Evolutionary conservation across 2,329 filamentous ascomycete genomes (phyloP).

Genomic region (Botrytis fabae): DNA sequence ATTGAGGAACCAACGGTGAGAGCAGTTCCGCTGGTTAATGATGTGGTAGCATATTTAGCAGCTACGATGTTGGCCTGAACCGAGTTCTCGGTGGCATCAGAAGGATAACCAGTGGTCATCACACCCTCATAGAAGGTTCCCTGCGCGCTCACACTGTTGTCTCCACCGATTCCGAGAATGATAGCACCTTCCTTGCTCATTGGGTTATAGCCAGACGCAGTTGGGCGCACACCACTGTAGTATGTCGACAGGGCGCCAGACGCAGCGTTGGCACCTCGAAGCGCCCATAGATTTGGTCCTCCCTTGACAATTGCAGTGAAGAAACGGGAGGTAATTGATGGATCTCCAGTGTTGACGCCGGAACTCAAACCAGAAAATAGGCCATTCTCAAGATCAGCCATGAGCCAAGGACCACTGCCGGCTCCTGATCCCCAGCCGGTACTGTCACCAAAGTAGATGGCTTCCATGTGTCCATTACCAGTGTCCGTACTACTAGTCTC

Average conservation of each 20-base stretch:
- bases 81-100: conserved; percentile 56
- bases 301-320: conserved; percentile 60
- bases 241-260: conserved; percentile 58
- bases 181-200: conserved; percentile 68
- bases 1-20: conserved; percentile 52
- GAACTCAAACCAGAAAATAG: conserved; percentile 57
- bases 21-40: conserved; percentile 50
- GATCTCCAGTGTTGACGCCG: conserved; percentile 52
- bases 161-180: conserved; percentile 69
- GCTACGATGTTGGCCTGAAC: conserved; percentile 62
- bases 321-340: conserved; percentile 56
- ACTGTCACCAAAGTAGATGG: conserved; percentile 62
- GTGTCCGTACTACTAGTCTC: conserved; percentile 54
- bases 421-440: conserved; percentile 57
- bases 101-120: conserved; percentile 62
- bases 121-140: conserved; percentile 67
- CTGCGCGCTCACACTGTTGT: conserved; percentile 55
- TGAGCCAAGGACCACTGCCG: conserved; percentile 64
- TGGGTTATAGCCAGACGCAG: conserved; percentile 50
- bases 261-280: conserved; percentile 57
- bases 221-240: conserved; percentile 58
- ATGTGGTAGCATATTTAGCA: conserved; percentile 53
- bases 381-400: conserved; percentile 69
- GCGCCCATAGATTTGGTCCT: conserved; percentile 55
- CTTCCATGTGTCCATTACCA: conserved; percentile 67